phyloP scores from a whole-genome alignment of 495 filamentous ascomycete species.

The Clohesyomyces aquaticus region DNA sequence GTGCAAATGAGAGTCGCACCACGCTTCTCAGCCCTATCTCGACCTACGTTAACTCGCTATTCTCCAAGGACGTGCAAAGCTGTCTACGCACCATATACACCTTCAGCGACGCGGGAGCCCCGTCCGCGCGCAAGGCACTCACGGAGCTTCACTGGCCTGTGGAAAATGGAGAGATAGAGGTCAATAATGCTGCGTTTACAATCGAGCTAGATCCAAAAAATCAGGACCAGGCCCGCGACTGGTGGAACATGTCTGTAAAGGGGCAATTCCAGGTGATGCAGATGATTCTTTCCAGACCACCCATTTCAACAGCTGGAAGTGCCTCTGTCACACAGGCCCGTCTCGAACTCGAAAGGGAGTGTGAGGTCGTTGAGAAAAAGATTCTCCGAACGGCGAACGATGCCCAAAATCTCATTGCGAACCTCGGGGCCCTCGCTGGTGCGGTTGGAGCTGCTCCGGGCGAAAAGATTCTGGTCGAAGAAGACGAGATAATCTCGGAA shows the following conservation, averaged over 20 bases:
- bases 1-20: not conserved
- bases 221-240: not conserved
- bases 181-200: conserved; percentile 2
- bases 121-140: not conserved
- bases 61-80: conserved; percentile 5
- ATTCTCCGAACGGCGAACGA: not conserved
- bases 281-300: not conserved
- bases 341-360: conserved; percentile 1
- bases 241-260: not conserved
- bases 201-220: not conserved
- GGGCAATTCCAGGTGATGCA: not conserved
- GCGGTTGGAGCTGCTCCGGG: no score
- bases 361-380: not conserved
- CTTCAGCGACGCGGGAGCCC: conserved; percentile 5
- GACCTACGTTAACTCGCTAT: not conserved
- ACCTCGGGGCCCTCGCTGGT: no score
- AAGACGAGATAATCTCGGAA: no score
- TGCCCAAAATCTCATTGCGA: no score
- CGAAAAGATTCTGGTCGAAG: no score
- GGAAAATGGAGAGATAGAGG: conserved; percentile 8
- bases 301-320: not conserved
- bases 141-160: conserved; percentile 2
- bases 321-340: not conserved
- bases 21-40: not conserved
- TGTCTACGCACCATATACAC: conserved; percentile 3